Conservation (phyloP, 1,139 yeast genomes). For the Saccharomyces hybrid region DNA sequence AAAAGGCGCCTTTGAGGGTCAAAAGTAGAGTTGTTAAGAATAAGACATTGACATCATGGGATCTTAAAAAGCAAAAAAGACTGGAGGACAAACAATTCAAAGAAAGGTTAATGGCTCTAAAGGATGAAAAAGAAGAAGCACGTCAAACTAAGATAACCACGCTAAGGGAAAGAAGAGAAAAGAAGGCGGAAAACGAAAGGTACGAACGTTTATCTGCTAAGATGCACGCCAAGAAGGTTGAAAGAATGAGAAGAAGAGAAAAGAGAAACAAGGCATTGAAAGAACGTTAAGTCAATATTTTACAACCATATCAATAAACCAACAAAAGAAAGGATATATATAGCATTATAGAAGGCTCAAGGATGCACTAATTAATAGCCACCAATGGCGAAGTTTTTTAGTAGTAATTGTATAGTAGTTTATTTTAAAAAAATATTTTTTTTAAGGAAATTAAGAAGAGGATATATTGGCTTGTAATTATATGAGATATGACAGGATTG, state of each 20-base stretch:
- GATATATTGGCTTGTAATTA: neutral
- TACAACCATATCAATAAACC: neutral
- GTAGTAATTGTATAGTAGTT: neutral
- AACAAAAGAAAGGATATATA: neutral
- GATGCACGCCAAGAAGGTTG: constrained; percentile 74
- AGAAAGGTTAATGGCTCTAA: constrained; percentile 44
- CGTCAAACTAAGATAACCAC: constrained; percentile 46
- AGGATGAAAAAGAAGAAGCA: constrained; percentile 54
- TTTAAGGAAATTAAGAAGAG: too few relatives aligned
- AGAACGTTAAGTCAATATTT: constrained; percentile 41
- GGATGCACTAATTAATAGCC: neutral
- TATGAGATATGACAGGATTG: too few relatives aligned
- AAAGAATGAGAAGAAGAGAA: constrained; percentile 70
- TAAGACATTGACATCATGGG: constrained; percentile 33
- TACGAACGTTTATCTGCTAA: constrained; percentile 62
- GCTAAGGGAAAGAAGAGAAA: constrained; percentile 57
- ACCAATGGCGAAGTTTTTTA: neutral
- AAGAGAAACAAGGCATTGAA: constrained; percentile 74
- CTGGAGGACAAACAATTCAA: constrained; percentile 36
- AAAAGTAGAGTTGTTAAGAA: constrained; percentile 33
- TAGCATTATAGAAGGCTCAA: neutral
- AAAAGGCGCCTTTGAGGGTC: constrained; percentile 41
- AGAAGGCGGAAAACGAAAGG: constrained; percentile 67
- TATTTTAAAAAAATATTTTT: neutral
- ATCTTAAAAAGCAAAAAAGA: constrained; percentile 34